Evolutionary conservation across 1,284 basidiomycete species (phyloP).

Genomic region (Athelia sp.): DNA sequence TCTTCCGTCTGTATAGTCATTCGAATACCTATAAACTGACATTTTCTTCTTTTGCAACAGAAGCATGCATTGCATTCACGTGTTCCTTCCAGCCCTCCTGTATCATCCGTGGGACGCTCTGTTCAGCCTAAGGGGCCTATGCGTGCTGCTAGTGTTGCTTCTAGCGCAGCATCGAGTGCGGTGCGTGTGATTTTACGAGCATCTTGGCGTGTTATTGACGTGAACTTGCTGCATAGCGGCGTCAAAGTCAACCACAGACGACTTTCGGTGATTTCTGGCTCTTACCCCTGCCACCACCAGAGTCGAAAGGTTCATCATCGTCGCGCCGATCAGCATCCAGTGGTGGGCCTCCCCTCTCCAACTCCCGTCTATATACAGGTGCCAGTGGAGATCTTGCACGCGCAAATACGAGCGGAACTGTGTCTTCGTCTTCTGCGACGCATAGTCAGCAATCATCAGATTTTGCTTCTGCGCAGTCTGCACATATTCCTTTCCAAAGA

Average conservation of each 20-base stretch:
- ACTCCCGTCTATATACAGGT: neutral
- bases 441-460: neutral
- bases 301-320: neutral
- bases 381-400: neutral
- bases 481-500: no score
- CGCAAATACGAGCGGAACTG: neutral
- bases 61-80: neutral
- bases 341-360: neutral
- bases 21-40: neutral
- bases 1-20: neutral
- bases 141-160: neutral
- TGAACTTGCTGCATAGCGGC: neutral
- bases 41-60: no score
- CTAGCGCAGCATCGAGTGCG: neutral
- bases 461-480: no score
- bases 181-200: neutral
- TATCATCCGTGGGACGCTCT: neutral
- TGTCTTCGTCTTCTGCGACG: neutral
- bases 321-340: neutral
- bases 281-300: neutral
- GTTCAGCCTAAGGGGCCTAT: neutral
- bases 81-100: neutral
- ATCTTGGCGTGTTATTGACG: neutral
- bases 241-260: neutral
- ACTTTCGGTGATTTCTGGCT: neutral